Conservation (phyloP, 495 filamentous ascomycete genomes). For the Penicillium herquei region DNA sequence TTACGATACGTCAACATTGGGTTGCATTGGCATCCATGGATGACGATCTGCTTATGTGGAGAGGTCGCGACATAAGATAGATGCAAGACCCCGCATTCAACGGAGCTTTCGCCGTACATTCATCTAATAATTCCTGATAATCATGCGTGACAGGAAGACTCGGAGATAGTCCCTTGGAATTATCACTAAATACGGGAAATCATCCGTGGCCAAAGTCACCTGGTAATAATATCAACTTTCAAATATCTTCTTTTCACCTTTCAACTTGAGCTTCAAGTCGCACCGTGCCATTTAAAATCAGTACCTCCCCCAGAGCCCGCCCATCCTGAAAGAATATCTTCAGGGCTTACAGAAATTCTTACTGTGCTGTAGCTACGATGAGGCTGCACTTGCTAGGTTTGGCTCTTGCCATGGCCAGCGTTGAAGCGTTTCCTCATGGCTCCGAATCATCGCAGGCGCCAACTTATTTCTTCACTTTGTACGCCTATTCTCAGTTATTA, state of each 20-base stretch:
- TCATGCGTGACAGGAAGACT: not conserved
- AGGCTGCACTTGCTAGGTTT: too few relatives aligned
- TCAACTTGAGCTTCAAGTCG: too few relatives aligned
- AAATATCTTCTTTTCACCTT: too few relatives aligned
- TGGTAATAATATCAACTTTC: not conserved
- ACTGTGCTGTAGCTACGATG: too few relatives aligned
- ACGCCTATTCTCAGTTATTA: not conserved
- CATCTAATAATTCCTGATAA: not conserved
- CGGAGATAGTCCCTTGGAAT: not conserved
- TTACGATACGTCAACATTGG: not conserved
- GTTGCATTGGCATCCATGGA: conserved; percentile 1
- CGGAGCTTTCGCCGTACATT: not conserved
- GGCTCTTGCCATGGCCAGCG: too few relatives aligned
- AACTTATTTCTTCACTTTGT: conserved; percentile 41
- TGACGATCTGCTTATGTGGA: not conserved
- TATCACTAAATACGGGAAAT: not conserved
- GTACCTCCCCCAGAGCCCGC: too few relatives aligned
- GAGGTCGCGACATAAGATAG: not conserved
- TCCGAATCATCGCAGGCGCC: not conserved
- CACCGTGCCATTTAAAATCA: too few relatives aligned
- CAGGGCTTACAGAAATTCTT: too few relatives aligned
- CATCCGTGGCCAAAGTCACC: not conserved
- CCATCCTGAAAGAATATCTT: too few relatives aligned
- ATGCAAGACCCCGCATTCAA: not conserved
- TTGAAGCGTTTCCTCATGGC: not conserved